Base-by-base conservation (phyloP, 2,329 filamentous ascomycete genomes). In the Coniochaeta prunicola region DNA sequence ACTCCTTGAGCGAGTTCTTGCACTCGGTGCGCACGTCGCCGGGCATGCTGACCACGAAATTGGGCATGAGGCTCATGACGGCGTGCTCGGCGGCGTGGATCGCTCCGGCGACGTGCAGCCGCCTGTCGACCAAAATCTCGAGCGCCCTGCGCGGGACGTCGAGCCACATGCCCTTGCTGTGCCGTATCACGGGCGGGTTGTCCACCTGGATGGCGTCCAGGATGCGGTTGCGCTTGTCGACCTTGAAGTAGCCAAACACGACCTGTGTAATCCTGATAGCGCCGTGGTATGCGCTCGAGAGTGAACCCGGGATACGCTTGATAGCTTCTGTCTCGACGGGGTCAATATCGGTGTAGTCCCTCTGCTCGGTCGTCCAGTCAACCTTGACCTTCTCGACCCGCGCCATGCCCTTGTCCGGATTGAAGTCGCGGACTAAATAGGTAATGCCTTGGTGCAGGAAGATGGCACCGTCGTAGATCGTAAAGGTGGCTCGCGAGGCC, bases 61-160 rank as follows among this genome's bases (percentile, higher is more conserved):
- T 94, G 0, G 93, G 93, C 76, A 97, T 86, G 2, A 97, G 79
- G 40, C 85, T 89, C 62, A 97, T 82, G 26, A 97, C 79, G 0
- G 92, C 92, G 71, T 99, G 94, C 73, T 97, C 92, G 2, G 94
- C 93, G 0, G 93, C 93, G 69, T 97, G 94, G 59, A 99, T 97
- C 0, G 90, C 91, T 0, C 88, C 94, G 0, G 91, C 93, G 10
- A 93, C 81, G 70, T 97, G 91, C 33, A 97, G 78, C 0, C 86
- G 79, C 8, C 87, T 80, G 0, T 81, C 81, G 42, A 87, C 82
- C 1, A 99, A 80, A 45, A 97, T 92, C 15, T 91, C 85, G 6
- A 97, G 82, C 0, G 92, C 92, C 1, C 72, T 73, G 61, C 86
- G 87, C 0, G 94, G 93, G 2, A 99, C 86, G 69, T 97, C 93